A percentile compares a stretch with the other conserved stretches of the same genome.
Conservation (phyloP, 2,329 filamentous ascomycete species). For the Aspergillus ruber region DNA sequence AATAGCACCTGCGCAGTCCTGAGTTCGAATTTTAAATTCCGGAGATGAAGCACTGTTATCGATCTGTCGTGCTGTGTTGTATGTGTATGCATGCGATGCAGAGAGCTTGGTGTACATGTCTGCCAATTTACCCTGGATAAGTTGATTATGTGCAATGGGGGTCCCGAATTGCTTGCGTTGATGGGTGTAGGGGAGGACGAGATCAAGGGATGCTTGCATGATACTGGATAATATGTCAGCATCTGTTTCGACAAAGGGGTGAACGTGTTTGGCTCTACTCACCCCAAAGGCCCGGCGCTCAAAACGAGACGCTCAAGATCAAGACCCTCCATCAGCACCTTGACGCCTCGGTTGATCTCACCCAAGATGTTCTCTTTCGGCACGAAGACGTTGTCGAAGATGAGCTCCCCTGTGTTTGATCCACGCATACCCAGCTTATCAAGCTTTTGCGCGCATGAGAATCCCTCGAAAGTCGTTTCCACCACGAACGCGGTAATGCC, state of each 20-base stretch:
- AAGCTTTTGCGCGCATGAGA: conserved; percentile 81
- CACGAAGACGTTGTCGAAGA: conserved; percentile 87
- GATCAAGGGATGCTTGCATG: conserved; percentile 87
- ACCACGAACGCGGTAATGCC: conserved; percentile 95
- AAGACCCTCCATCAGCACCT: conserved; percentile 90
- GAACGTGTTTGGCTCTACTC: conserved; percentile 8
- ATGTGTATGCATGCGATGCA: conserved; percentile 80
- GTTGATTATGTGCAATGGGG: conserved; percentile 85
- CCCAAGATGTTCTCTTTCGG: conserved; percentile 77
- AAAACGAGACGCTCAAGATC: conserved; percentile 91
- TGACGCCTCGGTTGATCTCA: conserved; percentile 70
- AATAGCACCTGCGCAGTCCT: conserved; percentile 92
- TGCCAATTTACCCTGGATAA: conserved; percentile 85
- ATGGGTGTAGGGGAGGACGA: conserved; percentile 82
- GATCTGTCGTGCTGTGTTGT: conserved; percentile 69
- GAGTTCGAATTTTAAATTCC: conserved; percentile 58
- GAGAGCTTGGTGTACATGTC: conserved; percentile 97
- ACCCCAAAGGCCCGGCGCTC: conserved; percentile 79
- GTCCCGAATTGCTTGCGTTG: conserved; percentile 79
- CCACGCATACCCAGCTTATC: conserved; percentile 99
- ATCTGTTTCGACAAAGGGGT: not conserved
- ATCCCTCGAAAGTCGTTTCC: conserved; percentile 62
- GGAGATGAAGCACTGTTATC: conserved; percentile 58
- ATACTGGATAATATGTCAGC: conserved; percentile 43
- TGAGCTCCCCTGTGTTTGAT: conserved; percentile 88